Percentiles rank a stretch among this genome's conserved stretches.
Evolutionary conservation across 202 grass and related monocot genomes (phyloP).

Genomic region (Musa balbisiana): DNA sequence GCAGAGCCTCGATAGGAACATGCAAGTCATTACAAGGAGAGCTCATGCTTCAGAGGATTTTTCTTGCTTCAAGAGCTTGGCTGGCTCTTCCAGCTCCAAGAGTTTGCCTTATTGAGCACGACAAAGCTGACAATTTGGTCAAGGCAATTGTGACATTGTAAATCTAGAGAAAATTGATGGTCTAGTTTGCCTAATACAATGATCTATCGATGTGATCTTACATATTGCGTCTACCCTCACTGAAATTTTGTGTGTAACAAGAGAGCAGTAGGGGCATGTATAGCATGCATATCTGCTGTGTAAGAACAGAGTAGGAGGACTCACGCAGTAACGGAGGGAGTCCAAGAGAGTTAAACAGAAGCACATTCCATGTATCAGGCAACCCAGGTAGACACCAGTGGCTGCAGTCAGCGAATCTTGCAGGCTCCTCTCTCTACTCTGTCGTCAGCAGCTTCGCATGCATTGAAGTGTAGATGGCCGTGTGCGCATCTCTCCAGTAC

Average conservation of each 20-base stretch:
- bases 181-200: too few species aligned
- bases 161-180: too few species aligned
- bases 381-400: slow-evolving; percentile 14
- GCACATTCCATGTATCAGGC: slow-evolving; percentile 8
- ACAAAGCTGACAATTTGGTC: not conserved
- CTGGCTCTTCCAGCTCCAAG: slow-evolving; percentile 61
- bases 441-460: not conserved
- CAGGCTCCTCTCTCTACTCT: slow-evolving; percentile 11
- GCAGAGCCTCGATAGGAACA: slow-evolving; percentile 75
- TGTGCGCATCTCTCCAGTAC: slow-evolving; percentile 30
- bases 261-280: too few species aligned
- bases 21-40: slow-evolving; percentile 50
- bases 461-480: slow-evolving; percentile 29
- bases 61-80: slow-evolving; percentile 43
- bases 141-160: not conserved
- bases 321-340: slow-evolving; percentile 14
- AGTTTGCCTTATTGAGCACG: slow-evolving; percentile 54
- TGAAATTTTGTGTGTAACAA: too few species aligned
- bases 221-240: too few species aligned
- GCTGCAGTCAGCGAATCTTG: slow-evolving; percentile 11
- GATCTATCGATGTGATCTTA: too few species aligned
- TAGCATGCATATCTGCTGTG: too few species aligned
- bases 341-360: slow-evolving; percentile 15
- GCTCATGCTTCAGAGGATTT: slow-evolving; percentile 41
- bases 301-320: too few species aligned